Evolutionary conservation across 23 red algal genomes (phyloP), one percentile per base, ranked within the genome.

Genomic region (Cyanidioschyzon merolae): DNA sequence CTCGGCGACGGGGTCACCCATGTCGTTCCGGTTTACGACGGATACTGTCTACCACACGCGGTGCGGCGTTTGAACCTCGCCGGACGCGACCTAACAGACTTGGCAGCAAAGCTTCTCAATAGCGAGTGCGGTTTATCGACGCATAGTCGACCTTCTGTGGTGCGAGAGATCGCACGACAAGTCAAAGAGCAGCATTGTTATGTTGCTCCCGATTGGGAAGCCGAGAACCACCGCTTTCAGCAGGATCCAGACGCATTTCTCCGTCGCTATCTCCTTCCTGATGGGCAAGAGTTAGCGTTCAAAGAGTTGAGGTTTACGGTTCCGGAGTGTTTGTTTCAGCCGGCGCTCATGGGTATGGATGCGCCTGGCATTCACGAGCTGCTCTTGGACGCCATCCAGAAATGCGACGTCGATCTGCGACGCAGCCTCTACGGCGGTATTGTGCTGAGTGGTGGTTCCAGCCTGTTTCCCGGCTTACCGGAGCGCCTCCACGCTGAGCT

Each of bases 21-120:
- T 40, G 68, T 81, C 2, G 78, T 81, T 15, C 78, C 78, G 2
- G 78, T 81, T 15, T 81, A 81, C 41, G 78, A 81, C 38, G 78
- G 78, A 34, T 81, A 81, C 68, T 81, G 45, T 16, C 78, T 81
- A 16, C 78, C 78, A 25, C 78, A 81, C 25, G 78, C 78, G 2
- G 68, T 81, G 36, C 68, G 1, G 18, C 59, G 78, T 18, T 40
- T 81, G 38, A 71, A 81, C 54, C 51, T 81, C 0, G 78, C 78
- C 39, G 78, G 78, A 24, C 78, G 78, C 1, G 68, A 81, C 38
- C 78, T 81, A 0, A 81, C 78, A 12, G 78, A 81, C 54, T 81
- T 59, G 16, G 25, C 68, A 37, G 50, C 68, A 30, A 81, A 81
- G 24, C 59, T 81, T 40, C 16, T 81, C 1, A 57, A 26, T 41